Evolutionary conservation across 805 yeast genomes (phyloP), one percentile per base, ranked within the genome.

Genomic region (Hanseniaspora pseudoguilliermondii): DNA sequence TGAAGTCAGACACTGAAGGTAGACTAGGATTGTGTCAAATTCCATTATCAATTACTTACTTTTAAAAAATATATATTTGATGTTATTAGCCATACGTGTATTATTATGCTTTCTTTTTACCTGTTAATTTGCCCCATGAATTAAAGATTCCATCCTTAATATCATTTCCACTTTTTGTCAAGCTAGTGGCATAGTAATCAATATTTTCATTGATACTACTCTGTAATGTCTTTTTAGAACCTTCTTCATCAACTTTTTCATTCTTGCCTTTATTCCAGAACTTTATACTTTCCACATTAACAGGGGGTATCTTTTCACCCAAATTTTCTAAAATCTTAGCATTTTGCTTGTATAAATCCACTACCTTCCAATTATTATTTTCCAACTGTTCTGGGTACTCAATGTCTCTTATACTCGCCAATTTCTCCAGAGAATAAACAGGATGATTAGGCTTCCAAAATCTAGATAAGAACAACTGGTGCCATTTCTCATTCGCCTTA

Each of bases 401-500:
- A 21, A 46, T 47, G 13, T 53, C 20, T 39, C 39, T 53, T 20
- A 46, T 15, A 7, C 16, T 25, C 15, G 46, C n/a, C 8, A 44
- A 36, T 5, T 8, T 38, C 21, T 53, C 56, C 15, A 53, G 25
- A 20, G 16, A 34, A 32, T 53, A 53, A 9, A 53, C 43, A 11
- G 56, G 56, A 53, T 53, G 56, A 18, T 53, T 46, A 2, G 41
- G 39, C 23, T 42, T 43, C 56, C 56, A 53, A 32, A 53, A 53
- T 9, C 56, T 38, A 2, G 25, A 29, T 5, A 27, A 27, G 13
- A 53, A 20, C 18, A 46, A 13, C 4, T 5, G 13, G 6, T 5
- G 13, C 50, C 46, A 46, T 40, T 46, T 53, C 4, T 46, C 42
- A 16, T 50, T 36, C 25, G 18, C 9, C 23, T 44, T 44, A 20